Percentiles rank a stretch among this genome's conserved stretches.
Conservation (phyloP, 2,329 filamentous ascomycete genomes). For the Colletotrichum gloeosporioides region DNA sequence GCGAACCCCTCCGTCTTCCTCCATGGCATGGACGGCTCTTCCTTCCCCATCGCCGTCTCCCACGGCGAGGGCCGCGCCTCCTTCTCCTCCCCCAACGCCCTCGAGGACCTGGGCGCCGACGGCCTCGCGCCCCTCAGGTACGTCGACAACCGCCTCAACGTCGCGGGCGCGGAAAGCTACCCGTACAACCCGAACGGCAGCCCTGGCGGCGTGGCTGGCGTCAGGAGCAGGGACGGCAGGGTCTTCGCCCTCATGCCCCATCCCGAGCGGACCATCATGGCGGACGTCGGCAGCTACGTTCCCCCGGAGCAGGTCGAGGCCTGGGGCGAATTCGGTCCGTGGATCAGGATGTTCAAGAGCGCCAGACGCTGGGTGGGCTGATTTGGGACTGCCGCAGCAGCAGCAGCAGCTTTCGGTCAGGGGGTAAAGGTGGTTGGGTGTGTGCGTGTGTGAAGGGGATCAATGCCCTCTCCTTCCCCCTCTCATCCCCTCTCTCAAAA, state of each 20-base stretch:
- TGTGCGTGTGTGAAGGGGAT: not conserved
- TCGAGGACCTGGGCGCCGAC: conserved; percentile 62
- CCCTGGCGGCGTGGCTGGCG: conserved; percentile 80
- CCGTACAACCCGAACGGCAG: conserved; percentile 90
- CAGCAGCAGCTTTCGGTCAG: not conserved
- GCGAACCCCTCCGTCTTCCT: conserved; percentile 79
- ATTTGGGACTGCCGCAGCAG: not conserved
- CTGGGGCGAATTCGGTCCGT: conserved; percentile 85
- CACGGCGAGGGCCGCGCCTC: conserved; percentile 89
- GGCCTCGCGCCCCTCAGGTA: conserved; percentile 82
- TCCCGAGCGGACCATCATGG: conserved; percentile 86
- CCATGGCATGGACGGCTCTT: conserved; percentile 83
- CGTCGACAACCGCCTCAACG: conserved; percentile 74
- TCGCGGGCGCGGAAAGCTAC: conserved; percentile 78
- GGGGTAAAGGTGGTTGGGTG: not conserved
- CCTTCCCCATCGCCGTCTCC: conserved; percentile 84
- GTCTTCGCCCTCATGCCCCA: conserved; percentile 93
- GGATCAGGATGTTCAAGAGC: conserved; percentile 86
- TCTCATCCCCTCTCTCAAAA: not conserved
- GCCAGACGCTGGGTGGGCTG: conserved; percentile 85
- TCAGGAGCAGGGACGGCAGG: conserved; percentile 77
- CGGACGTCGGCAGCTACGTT: conserved; percentile 78
- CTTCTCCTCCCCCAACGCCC: conserved; percentile 62
- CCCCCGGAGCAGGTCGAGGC: conserved; percentile 62
- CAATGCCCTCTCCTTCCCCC: not conserved